Evolutionary conservation across 495 filamentous ascomycete species (phyloP), one percentile per base, ranked within the genome.

Genomic region (Pseudevernia furfuracea): DNA sequence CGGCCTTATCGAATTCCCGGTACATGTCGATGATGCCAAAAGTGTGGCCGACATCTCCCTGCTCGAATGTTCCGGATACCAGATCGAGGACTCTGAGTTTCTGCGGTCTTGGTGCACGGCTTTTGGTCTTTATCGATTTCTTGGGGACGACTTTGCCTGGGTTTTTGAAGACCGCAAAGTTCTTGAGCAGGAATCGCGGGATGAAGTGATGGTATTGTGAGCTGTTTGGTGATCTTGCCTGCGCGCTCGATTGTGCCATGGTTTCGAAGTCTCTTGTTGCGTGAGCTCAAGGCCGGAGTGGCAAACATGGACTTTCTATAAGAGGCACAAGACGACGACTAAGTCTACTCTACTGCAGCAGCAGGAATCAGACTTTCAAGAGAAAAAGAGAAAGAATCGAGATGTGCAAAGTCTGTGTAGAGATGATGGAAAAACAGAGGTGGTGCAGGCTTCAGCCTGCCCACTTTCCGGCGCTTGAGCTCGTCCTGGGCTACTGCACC

Each of bases 181-280:
- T 80, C 32, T 70, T 65, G 11, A 81, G 73, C 39, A 81, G 73
- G 60, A 79, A 81, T 58, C 74, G 77, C 1, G 79, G 79, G 37
- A 81, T 74, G 63, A 77, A 80, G 63, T 81, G 79, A 53, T 81
- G 79, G 64, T 81, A 80, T 49, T 79, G 67, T 15, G 23, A 52
- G 48, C 11, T 4, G 30, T 52, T 23, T 23, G 48, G 25, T 52
- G 48, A 11, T 6, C 0, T 15, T 30, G 23, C 12, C 9, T 52
- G 48, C 23, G 48, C 30, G 9, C 10, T 28, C 11, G 48, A 52
- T 48, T 48, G n/a, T 23, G 46, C 48, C 48, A 52, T 52, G 23
- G 11, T 17, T 1, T 28, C 9, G 15, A 14, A 28, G 11, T 0
- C 30, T 52, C 8, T 52, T 4, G 25, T 25, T 17, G 14, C 9